Evolutionary conservation across 345 rosid genomes (phyloP).

Genomic region (Citrus medica): DNA sequence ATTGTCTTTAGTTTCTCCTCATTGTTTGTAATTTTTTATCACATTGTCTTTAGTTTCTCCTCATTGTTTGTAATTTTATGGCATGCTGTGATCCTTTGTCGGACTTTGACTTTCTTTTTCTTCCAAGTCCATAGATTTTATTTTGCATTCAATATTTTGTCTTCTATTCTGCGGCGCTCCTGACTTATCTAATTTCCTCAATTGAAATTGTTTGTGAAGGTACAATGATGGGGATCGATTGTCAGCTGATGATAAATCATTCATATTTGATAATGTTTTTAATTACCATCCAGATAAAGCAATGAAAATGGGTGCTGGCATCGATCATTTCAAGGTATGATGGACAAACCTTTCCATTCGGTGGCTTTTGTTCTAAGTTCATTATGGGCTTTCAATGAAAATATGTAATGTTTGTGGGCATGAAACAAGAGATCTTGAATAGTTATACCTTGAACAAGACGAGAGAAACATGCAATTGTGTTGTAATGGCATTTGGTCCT

Average conservation of each 20-base stretch:
- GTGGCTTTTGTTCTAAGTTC: not conserved
- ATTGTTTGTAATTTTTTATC: not conserved
- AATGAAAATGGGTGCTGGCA: conserved; percentile 64
- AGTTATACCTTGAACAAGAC: not conserved
- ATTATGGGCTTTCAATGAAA: not conserved
- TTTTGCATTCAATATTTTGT: not conserved
- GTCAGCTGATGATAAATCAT: conserved; percentile 62
- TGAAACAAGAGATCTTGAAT: not conserved
- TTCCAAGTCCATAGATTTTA: not conserved
- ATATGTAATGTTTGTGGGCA: not conserved
- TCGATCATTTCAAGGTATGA: conserved; percentile 73
- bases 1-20: not conserved
- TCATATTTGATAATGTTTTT: conserved; percentile 57
- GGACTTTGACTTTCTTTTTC: not conserved
- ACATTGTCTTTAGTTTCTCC: not conserved
- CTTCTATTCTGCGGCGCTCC: not conserved
- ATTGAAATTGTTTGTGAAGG: conserved; percentile 39
- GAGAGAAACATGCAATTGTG: not conserved
- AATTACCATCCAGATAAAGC: conserved; percentile 78
- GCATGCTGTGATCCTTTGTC: not conserved
- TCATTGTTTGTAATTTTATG: not conserved
- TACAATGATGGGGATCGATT: conserved; percentile 78
- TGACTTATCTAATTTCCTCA: conserved; percentile 9
- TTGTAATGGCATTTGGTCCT: not conserved
- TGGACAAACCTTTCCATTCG: not conserved